Evolutionary conservation across 106 monocot genomes (phyloP).

Genomic region (Cymbidium sinense): DNA sequence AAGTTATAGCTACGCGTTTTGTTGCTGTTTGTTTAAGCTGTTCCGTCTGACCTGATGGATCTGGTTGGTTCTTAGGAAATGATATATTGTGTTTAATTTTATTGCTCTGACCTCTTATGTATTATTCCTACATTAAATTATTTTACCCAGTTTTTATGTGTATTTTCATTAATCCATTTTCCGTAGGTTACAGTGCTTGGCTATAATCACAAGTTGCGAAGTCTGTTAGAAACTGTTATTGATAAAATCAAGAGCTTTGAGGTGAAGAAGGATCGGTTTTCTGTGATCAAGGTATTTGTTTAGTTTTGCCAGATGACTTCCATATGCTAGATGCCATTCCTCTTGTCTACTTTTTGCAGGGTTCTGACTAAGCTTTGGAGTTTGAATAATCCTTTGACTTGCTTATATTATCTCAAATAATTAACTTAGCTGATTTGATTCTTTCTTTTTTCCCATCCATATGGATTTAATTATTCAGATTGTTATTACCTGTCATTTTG

Average conservation of each 20-base stretch:
- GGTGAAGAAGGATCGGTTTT: constrained; percentile 72
- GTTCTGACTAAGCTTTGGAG: background rate
- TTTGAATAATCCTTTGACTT: background rate
- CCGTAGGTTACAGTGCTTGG: constrained; percentile 58
- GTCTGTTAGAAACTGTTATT: constrained; percentile 68
- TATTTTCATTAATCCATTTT: background rate
- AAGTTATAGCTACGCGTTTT: too few relatives aligned
- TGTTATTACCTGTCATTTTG: background rate
- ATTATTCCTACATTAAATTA: background rate
- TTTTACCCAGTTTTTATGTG: background rate
- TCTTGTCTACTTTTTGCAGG: background rate
- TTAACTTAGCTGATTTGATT: background rate
- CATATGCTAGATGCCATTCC: background rate
- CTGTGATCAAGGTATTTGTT: constrained; percentile 78
- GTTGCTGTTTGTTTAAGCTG: background rate
- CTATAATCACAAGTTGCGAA: constrained; percentile 89
- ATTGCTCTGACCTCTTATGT: background rate
- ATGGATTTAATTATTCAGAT: background rate
- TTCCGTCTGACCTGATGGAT: background rate
- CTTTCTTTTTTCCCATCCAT: background rate
- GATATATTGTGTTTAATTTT: background rate
- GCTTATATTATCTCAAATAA: background rate
- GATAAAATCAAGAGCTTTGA: constrained; percentile 65
- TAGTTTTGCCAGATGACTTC: background rate
- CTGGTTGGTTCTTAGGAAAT: background rate